Percentiles rank a stretch among this genome's conserved stretches.
Conservation (phyloP, 73 alveolate genomes). For the Paraurostyla sp. region DNA sequence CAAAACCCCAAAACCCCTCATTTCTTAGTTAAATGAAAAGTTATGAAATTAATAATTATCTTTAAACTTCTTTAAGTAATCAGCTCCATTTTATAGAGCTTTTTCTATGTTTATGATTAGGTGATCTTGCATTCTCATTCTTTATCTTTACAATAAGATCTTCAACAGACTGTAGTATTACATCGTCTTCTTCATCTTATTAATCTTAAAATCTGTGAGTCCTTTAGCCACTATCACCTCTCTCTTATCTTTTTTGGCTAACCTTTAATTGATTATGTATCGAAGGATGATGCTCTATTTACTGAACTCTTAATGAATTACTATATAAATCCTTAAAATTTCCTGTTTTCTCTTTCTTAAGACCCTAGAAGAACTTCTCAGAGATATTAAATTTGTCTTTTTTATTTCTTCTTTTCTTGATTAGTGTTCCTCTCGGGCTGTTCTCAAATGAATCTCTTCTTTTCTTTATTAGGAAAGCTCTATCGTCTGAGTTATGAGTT, state of each 20-base stretch:
- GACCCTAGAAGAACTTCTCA: constrained; percentile 18
- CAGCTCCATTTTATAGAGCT: no score
- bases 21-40: no score
- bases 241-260: neutral
- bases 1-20: no score
- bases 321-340: neutral
- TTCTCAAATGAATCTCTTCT: neutral
- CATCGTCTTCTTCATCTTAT: neutral
- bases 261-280: neutral
- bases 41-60: no score
- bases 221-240: neutral
- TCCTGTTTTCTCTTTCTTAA: constrained; percentile 15
- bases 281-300: neutral
- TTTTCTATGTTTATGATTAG: no score
- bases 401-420: neutral
- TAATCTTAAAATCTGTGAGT: constrained; percentile 2
- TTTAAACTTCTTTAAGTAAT: no score
- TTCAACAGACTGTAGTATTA: neutral
- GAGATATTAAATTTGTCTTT: constrained; percentile 8
- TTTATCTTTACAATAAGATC: neutral
- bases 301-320: neutral
- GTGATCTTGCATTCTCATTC: neutral
- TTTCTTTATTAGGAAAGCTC: constrained; percentile 12
- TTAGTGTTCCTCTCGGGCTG: neutral
- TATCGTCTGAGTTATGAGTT: neutral